A percentile compares a stretch with the other conserved stretches of the same genome.
Conservation (phyloP, 2,329 filamentous ascomycete species). For the Colletotrichum chlorophyti region DNA sequence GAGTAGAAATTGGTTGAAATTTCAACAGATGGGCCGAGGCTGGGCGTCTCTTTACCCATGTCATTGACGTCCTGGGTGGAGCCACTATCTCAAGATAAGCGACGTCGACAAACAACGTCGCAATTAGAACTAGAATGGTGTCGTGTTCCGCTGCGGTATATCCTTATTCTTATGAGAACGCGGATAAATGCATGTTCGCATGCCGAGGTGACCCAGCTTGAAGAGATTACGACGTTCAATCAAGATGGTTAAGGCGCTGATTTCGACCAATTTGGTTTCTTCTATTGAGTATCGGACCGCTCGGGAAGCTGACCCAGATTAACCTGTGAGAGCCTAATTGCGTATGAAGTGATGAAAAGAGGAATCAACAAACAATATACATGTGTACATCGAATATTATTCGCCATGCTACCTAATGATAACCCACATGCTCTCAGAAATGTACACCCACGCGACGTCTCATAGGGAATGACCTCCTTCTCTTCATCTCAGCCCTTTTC, state of each 20-base stretch:
- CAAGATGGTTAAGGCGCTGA: not conserved
- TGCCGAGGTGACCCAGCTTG: too few species aligned
- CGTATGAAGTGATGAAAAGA: constrained; percentile 17
- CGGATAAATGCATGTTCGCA: too few species aligned
- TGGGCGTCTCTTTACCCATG: not conserved
- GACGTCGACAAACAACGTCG: too few species aligned
- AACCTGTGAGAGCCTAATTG: constrained; percentile 9
- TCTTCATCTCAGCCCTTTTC: constrained; percentile 10
- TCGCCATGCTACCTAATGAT: constrained; percentile 20
- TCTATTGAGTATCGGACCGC: constrained; percentile 5
- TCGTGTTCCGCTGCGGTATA: too few species aligned
- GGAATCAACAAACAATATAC: too few species aligned
- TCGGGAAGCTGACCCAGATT: constrained; percentile 1
- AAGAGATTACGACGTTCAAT: too few species aligned
- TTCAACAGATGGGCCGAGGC: not conserved
- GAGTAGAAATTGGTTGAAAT: not conserved
- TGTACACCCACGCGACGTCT: constrained; percentile 15
- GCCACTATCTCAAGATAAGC: not conserved
- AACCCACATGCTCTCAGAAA: constrained; percentile 11
- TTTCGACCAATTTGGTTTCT: not conserved
- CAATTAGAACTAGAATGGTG: too few species aligned
- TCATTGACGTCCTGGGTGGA: not conserved
- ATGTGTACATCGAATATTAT: constrained; percentile 22
- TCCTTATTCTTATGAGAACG: too few species aligned
- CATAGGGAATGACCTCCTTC: constrained; percentile 3